Evolutionary conservation across 2,329 filamentous ascomycete species (phyloP).

Genomic region (Elsinoe fawcettii): DNA sequence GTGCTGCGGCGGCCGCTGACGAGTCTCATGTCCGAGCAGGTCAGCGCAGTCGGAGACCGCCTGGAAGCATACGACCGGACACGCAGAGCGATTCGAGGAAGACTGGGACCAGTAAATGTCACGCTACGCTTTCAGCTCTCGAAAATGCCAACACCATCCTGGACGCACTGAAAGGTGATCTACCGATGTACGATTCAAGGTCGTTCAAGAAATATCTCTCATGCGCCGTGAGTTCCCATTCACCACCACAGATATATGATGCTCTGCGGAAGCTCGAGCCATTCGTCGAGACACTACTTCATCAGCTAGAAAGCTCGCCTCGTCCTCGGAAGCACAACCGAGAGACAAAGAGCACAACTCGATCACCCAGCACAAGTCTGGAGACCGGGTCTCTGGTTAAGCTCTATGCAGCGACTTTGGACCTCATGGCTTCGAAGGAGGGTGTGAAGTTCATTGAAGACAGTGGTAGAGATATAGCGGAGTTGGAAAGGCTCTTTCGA

Average conservation of each 20-base stretch:
- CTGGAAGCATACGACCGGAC: background rate
- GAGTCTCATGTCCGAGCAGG: conserved; percentile 41
- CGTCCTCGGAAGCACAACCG: background rate
- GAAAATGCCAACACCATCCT: conserved; percentile 58
- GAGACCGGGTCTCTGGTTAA: background rate
- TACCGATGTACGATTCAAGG: conserved; percentile 43
- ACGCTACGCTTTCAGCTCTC: conserved; percentile 30
- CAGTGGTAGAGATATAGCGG: background rate
- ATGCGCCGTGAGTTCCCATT: conserved; percentile 39
- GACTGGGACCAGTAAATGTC: no score
- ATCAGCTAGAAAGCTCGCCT: background rate
- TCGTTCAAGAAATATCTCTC: conserved; percentile 50
- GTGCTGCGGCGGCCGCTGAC: conserved; percentile 46
- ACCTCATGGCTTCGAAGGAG: background rate
- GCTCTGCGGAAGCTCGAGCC: background rate
- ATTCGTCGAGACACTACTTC: background rate
- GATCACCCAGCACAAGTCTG: background rate
- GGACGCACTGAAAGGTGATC: conserved; percentile 49
- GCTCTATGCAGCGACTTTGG: background rate
- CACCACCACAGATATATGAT: conserved; percentile 24
- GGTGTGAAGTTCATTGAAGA: background rate
- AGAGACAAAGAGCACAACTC: background rate
- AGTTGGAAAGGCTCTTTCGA: background rate
- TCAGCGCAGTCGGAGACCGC: background rate
- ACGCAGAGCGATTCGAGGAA: conserved; percentile 41